Evolutionary conservation across 2,329 filamentous ascomycete genomes (phyloP).

Genomic region (Colletotrichum sojae): DNA sequence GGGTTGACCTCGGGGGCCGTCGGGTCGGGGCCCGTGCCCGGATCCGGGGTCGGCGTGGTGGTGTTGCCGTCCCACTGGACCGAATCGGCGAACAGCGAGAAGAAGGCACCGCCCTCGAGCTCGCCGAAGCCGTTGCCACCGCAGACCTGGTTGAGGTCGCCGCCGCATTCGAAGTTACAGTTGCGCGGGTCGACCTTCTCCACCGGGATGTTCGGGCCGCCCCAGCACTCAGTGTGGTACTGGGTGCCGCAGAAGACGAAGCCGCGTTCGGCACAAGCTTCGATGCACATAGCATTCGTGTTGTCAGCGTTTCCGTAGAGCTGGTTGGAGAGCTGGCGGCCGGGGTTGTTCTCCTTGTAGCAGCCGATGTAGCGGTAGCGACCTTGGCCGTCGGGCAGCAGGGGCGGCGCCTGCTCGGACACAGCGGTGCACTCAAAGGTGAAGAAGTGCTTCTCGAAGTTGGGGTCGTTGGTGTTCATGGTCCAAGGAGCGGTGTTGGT

Average conservation of each 20-base stretch:
- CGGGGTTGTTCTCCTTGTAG: slow-evolving; percentile 69
- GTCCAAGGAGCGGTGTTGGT: slow-evolving; percentile 66
- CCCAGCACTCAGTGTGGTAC: slow-evolving; percentile 69
- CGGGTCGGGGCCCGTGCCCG: slow-evolving; percentile 36
- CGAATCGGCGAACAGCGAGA: slow-evolving; percentile 64
- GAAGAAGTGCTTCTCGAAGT: slow-evolving; percentile 65
- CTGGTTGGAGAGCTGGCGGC: slow-evolving; percentile 62
- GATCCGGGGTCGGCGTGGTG: slow-evolving; percentile 43
- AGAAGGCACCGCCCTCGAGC: slow-evolving; percentile 54
- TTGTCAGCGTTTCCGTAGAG: slow-evolving; percentile 57
- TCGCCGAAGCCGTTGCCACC: slow-evolving; percentile 62
- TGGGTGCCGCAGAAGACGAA: slow-evolving; percentile 63
- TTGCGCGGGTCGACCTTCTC: slow-evolving; percentile 59
- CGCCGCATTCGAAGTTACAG: slow-evolving; percentile 67
- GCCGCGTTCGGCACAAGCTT: slow-evolving; percentile 53
- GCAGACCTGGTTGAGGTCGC: slow-evolving; percentile 65
- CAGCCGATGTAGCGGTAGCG: slow-evolving; percentile 69
- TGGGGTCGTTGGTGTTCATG: slow-evolving; percentile 69
- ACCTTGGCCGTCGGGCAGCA: slow-evolving; percentile 59
- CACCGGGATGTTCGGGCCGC: slow-evolving; percentile 61
- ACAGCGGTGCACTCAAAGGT: slow-evolving; percentile 67
- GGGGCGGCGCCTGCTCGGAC: slow-evolving; percentile 66
- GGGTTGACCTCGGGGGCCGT: slow-evolving; percentile 53
- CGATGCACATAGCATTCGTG: slow-evolving; percentile 62
- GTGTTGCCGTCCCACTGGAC: slow-evolving; percentile 48